Evolutionary conservation across 148 eudicot genomes (phyloP).

Genomic region (Arctostaphylos glauca): DNA sequence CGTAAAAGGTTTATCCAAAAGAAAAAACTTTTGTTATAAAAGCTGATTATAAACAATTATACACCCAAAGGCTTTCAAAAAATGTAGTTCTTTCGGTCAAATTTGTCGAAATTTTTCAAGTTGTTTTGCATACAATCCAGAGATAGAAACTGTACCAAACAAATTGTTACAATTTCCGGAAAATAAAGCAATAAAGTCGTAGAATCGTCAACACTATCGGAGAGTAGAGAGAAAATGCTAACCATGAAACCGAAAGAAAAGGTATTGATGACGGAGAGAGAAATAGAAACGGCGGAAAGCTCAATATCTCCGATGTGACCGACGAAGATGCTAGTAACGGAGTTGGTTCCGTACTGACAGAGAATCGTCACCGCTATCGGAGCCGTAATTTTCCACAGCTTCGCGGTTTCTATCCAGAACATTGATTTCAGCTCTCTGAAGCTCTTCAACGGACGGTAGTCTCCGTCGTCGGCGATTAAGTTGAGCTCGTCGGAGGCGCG

Average conservation of each 20-base stretch:
- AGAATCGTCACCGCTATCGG: slow-evolving; percentile 48
- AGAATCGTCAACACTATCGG: too few species aligned
- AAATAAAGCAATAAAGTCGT: too few species aligned
- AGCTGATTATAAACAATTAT: too few species aligned
- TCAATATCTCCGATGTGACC: slow-evolving; percentile 64
- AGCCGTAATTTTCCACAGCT: slow-evolving; percentile 51
- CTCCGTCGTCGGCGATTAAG: slow-evolving; percentile 33
- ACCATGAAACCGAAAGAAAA: slow-evolving; percentile 81
- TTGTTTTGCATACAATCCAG: too few species aligned
- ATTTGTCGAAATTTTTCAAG: too few species aligned
- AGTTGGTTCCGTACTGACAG: slow-evolving; percentile 43
- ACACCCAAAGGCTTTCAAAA: too few species aligned
- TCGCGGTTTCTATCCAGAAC: slow-evolving; percentile 46
- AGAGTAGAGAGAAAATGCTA: not conserved
- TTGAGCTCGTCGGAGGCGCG: slow-evolving; percentile 8
- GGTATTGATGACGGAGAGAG: slow-evolving; percentile 46
- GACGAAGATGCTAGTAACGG: slow-evolving; percentile 54
- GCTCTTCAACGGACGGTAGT: slow-evolving; percentile 39
- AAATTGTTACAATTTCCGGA: too few species aligned
- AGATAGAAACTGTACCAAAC: too few species aligned
- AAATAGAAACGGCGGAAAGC: slow-evolving; percentile 58
- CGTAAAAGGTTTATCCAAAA: too few species aligned
- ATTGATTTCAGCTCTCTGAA: slow-evolving; percentile 28
- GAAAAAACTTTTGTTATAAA: too few species aligned
- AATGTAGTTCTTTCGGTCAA: too few species aligned